Evolutionary conservation across 495 filamentous ascomycete species (phyloP), one percentile per base, ranked within the genome.

Genomic region (Tuber umbilicatum): DNA sequence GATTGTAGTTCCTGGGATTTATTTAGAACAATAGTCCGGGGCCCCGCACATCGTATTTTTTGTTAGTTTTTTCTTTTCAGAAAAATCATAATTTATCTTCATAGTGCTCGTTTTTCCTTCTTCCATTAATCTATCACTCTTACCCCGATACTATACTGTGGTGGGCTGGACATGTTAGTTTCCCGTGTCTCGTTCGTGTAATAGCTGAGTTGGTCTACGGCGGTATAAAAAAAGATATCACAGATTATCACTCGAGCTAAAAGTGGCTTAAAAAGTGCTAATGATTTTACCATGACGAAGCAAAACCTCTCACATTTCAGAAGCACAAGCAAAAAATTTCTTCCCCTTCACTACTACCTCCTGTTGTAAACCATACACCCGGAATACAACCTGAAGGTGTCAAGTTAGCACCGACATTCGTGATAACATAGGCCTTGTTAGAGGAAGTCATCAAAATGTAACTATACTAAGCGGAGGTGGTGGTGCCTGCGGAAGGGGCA

Each of bases 401-500:
- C 70, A 89, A 81, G n/a, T 85, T 90, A 70, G 86, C 85, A 42
- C 89, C 88, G 73, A 88, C 88, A 69, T 84, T 84, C 0, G 82
- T 83, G 23, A 86, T 83, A 69, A 90, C 86, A 50, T 71, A 79
- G 14, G 74, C 77, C 78, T 87, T 82, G 16, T 88, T 86, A 0
- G 82, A 84, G 0, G 75, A 77, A 7, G 85, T 83, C 41, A 2
- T 79, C 10, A 87, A 82, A 0, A 73, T 79, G 76, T 89, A 90
- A 14, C 78, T 77, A 76, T 90, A 91, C 0, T 86, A 86, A 21
- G 89, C 84, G 27, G 76, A 83, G 0, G 81, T 85, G 37, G 89
- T 80, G 0, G 84, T 87, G 2, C 89, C 89, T 9, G 74, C 76
- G 0, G 83, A 81, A 0, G 87, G 88, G 23, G 80, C 79, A 79